Evolutionary conservation across 2,329 filamentous ascomycete species (phyloP).

Genomic region (Akanthomyces lecanii): DNA sequence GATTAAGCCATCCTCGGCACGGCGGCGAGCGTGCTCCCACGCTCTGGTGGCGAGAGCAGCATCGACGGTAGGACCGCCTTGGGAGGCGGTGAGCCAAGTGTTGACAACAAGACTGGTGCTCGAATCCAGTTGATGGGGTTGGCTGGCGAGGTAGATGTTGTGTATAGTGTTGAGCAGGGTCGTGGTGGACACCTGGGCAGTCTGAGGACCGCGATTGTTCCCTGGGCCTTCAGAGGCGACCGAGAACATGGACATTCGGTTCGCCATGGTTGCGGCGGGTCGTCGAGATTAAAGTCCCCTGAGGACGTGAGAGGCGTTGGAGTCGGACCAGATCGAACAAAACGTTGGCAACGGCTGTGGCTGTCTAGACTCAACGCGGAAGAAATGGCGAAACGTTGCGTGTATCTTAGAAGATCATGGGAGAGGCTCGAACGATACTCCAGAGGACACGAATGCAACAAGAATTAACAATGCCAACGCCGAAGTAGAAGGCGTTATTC

Average conservation of each 20-base stretch:
- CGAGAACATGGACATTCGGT: constrained; percentile 66
- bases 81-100: constrained; percentile 83
- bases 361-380: not conserved
- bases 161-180: constrained; percentile 90
- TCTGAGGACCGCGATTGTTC: constrained; percentile 58
- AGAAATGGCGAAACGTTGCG: not conserved
- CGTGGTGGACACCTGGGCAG: constrained; percentile 83
- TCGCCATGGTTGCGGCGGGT: constrained; percentile 46
- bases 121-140: constrained; percentile 83
- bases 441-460: not conserved
- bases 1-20: constrained; percentile 93
- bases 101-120: constrained; percentile 91
- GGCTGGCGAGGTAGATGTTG: constrained; percentile 75
- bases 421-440: not conserved
- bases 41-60: constrained; percentile 71
- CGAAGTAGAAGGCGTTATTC: not conserved
- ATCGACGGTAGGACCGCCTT: constrained; percentile 71
- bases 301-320: constrained; percentile 36
- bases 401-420: not conserved
- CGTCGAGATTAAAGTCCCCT: constrained; percentile 25
- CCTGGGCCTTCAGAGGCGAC: constrained; percentile 60
- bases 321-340: constrained; percentile 2
- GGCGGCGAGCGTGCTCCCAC: constrained; percentile 92
- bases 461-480: not conserved
- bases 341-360: constrained; percentile 3